A percentile compares a stretch with the other conserved stretches of the same genome.
Evolutionary conservation across 2,329 filamentous ascomycete genomes (phyloP).

Genomic region (Monosporascus sp.): DNA sequence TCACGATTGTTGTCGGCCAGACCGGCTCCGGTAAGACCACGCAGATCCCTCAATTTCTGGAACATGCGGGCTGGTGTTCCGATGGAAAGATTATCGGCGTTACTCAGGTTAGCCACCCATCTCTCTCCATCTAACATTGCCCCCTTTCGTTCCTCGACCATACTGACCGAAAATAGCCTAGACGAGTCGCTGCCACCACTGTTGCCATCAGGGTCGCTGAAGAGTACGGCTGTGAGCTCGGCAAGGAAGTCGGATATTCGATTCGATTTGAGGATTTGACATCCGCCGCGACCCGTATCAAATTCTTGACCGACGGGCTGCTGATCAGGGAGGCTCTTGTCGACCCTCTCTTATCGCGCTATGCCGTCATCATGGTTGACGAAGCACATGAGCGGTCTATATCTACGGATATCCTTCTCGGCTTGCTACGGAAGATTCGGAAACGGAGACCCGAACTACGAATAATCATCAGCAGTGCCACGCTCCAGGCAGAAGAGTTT

Average conservation of each 20-base stretch:
- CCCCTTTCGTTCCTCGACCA: conserved; percentile 1
- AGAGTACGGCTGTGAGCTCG: conserved; percentile 78
- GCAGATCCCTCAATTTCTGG: conserved; percentile 87
- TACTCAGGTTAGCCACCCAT: conserved; percentile 69
- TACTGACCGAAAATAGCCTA: conserved; percentile 52
- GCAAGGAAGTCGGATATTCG: conserved; percentile 88
- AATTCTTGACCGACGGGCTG: conserved; percentile 91
- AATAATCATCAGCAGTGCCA: conserved; percentile 90
- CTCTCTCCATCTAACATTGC: conserved; percentile 1
- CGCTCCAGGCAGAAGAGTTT: conserved; percentile 84
- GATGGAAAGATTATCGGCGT: conserved; percentile 80
- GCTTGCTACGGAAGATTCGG: conserved; percentile 84
- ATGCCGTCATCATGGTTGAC: conserved; percentile 96
- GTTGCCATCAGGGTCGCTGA: conserved; percentile 85
- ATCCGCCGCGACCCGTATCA: conserved; percentile 78
- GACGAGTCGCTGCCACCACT: conserved; percentile 84
- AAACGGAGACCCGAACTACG: conserved; percentile 75
- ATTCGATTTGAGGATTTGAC: conserved; percentile 91
- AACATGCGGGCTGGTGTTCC: conserved; percentile 82
- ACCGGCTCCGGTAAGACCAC: conserved; percentile 96
- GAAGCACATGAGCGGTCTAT: conserved; percentile 93
- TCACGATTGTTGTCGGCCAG: conserved; percentile 87
- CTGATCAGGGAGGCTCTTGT: conserved; percentile 88
- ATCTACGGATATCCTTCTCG: conserved; percentile 85
- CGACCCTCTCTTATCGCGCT: conserved; percentile 83